These are phyloP conservation scores for Podaxis mareebaensis DNA, from an alignment of 768 basidiomycete genomes.

Conservation along the genomic window DNA sequence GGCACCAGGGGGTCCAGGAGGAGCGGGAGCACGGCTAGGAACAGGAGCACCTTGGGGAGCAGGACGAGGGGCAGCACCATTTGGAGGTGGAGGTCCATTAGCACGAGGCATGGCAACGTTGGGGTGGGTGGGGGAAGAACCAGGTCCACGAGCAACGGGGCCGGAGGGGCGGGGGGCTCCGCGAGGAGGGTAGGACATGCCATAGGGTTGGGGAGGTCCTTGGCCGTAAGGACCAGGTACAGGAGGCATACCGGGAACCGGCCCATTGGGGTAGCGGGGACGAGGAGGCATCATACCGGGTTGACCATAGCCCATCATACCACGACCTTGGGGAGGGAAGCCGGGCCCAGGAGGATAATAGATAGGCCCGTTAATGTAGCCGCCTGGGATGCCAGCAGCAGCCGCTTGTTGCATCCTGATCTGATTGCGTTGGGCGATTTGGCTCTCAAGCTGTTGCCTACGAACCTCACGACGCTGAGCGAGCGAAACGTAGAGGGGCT, in stretches of 20 bases:
- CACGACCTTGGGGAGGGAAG: conserved; percentile 82
- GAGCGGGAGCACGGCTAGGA: conserved; percentile 34
- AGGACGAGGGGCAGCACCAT: conserved; percentile 52
- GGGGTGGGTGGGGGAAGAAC: conserved; percentile 66
- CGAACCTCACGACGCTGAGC: conserved; percentile 98
- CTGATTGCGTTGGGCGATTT: conserved; percentile 97
- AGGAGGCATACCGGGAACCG: conserved; percentile 70
- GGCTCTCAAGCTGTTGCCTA: conserved; percentile 96
- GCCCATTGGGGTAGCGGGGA: conserved; percentile 78
- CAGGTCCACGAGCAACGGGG: conserved; percentile 66
- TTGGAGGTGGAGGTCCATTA: conserved; percentile 58
- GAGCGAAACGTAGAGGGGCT: conserved; percentile 97
- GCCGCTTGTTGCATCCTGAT: conserved; percentile 96
- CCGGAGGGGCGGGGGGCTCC: conserved; percentile 63
- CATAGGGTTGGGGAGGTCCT: conserved; percentile 72
- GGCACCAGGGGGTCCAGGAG: conserved; percentile 37
- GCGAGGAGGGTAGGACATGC: conserved; percentile 66
- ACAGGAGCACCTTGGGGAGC: conserved; percentile 50
- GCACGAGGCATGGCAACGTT: conserved; percentile 66
- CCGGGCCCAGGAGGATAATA: conserved; percentile 83
- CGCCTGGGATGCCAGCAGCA: conserved; percentile 79
- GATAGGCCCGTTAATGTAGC: conserved; percentile 83
- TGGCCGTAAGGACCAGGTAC: conserved; percentile 72
- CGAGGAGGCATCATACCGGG: conserved; percentile 88
- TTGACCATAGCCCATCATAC: conserved; percentile 80